Percentiles rank a stretch among this genome's conserved stretches.
Evolutionary conservation across 148 eudicot species (phyloP).

Genomic region (Simmondsia chinensis): DNA sequence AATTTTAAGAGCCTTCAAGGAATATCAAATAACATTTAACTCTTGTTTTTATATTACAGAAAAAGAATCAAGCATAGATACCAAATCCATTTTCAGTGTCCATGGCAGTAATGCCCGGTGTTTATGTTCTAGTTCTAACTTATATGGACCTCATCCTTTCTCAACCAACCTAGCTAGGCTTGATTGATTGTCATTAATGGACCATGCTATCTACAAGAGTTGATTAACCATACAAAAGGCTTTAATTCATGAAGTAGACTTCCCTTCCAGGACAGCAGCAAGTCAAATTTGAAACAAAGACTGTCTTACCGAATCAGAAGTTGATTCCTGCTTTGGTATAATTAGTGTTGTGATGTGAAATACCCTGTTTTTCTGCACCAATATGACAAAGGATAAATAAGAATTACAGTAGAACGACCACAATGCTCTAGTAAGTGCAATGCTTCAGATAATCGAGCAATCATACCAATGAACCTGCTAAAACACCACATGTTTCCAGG

Average conservation of each 20-base stretch:
- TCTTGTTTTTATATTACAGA: too few relatives aligned
- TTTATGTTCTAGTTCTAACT: too few relatives aligned
- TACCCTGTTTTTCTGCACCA: conserved; percentile 84
- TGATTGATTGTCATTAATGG: too few relatives aligned
- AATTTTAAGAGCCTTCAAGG: too few relatives aligned
- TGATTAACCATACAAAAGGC: conserved; percentile 1
- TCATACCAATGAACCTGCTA: conserved; percentile 89
- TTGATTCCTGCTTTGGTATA: conserved; percentile 95
- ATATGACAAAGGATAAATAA: conserved; percentile 10
- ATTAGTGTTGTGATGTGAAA: conserved; percentile 85
- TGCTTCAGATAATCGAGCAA: neutral
- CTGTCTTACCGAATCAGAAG: conserved; percentile 85
- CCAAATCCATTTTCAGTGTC: too few relatives aligned
- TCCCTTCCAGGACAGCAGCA: neutral
- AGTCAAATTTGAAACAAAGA: conserved; percentile 1
- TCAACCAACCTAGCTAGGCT: too few relatives aligned
- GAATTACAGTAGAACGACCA: neutral
- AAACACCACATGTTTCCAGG: conserved; percentile 93
- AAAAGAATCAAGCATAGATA: too few relatives aligned
- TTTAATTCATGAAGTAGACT: neutral
- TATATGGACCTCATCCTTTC: too few relatives aligned
- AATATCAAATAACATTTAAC: too few relatives aligned
- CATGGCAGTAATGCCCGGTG: too few relatives aligned
- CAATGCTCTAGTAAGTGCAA: neutral
- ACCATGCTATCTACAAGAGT: too few relatives aligned